These are phyloP conservation scores for Chlorociboria aeruginascens DNA, from an alignment of 495 filamentous ascomycete species.

Conservation along the genomic window DNA sequence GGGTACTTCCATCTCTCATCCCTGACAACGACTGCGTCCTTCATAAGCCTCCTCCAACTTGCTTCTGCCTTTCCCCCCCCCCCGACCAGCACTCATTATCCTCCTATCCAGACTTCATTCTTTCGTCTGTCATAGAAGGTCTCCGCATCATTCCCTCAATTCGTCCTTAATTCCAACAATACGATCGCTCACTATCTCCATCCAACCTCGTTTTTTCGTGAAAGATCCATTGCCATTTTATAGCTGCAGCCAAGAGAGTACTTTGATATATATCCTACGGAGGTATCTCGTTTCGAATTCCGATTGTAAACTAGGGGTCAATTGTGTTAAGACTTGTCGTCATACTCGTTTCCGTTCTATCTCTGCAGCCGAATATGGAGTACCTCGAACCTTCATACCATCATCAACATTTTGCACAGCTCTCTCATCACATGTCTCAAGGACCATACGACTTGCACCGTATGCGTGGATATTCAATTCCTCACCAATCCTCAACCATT, in stretches of 20 bases:
- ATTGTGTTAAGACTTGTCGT: background rate
- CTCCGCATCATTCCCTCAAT: background rate
- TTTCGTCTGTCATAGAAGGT: constrained; percentile 1
- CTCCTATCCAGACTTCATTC: constrained; percentile 3
- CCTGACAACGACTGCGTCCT: too few relatives aligned
- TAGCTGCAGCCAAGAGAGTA: background rate
- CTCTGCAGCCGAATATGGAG: constrained; percentile 3
- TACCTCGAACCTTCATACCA: constrained; percentile 14
- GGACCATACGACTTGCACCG: background rate
- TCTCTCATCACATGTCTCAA: constrained; percentile 7
- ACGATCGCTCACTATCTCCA: background rate
- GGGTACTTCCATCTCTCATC: too few relatives aligned
- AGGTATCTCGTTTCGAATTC: background rate
- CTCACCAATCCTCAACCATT: constrained; percentile 2
- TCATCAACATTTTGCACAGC: constrained; percentile 7
- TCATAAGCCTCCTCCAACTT: too few relatives aligned
- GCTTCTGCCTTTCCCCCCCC: background rate
- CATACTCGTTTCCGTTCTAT: too few relatives aligned
- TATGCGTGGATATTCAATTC: background rate
- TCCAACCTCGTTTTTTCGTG: too few relatives aligned
- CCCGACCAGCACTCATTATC: background rate
- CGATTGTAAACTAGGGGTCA: background rate
- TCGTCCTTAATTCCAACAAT: background rate
- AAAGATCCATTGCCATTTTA: background rate
- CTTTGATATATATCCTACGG: background rate